Base-by-base conservation (phyloP, 306 rosid species). In the Arachis hypogaea region DNA sequence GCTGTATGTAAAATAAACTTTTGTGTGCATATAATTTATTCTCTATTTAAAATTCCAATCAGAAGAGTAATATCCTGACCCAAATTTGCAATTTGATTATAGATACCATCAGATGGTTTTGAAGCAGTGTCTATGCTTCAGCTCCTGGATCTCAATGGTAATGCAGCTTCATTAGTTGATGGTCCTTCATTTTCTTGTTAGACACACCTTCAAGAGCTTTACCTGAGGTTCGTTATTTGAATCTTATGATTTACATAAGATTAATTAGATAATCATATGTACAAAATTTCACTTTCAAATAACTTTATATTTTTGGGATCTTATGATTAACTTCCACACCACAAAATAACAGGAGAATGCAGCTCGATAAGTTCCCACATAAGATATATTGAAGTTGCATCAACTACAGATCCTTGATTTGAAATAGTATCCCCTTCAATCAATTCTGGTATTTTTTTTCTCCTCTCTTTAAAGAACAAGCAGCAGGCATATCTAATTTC, bases 101-200 rank as follows among this genome's bases (percentile, higher is more conserved):
- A 93, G 98, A 89, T 93, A 81, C 97, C 96, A 76, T 80, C 82
- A 36, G 86, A 86, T 85, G 94, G 96, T 70, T 89, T 89, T 80
- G 85, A 89, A 84, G 88, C 79, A 33, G 83, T 83, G 69, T 87
- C 96, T 59, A 81, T 60, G 86, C 90, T 93, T 81, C 94, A 85
- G 84, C 74, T 89, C 83, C 86, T 91, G 67, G 91, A 93, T 81
- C 84, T 93, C 76, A 86, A 94, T 78, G 92, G 94, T 72, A 89
- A 85, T 68, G 71, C 87, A 52, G 80, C 84, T 80, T 86, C 89
- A 54, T 74, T 93, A 76, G 87, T 80, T 11, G 85, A 82, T 71
- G 80, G 84, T 45, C 91, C 95, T 40, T 42, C 81, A 51, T 94
- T 94, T 84, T 88, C 95, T 63, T 62, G 88, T 81, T 76, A 89